Evolutionary conservation across 257 asterid species (phyloP).

Genomic region (Nicotiana benthamiana): DNA sequence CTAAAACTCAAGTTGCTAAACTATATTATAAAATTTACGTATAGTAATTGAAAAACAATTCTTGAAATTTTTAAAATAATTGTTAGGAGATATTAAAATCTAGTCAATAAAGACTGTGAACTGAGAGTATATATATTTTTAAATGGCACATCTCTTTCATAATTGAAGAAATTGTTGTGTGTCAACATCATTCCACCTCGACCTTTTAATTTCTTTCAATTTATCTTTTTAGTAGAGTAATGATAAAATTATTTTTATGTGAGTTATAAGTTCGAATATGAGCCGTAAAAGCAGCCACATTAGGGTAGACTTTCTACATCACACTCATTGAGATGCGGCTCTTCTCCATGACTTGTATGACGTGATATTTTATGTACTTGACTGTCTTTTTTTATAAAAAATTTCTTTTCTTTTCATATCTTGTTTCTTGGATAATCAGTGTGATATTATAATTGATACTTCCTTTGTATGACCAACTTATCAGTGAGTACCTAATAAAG

Average conservation of each 20-base stretch:
- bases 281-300: fast-evolving
- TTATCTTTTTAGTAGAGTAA: too few relatives aligned
- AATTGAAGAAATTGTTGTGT: neutral
- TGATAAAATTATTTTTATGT: too few relatives aligned
- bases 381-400: neutral
- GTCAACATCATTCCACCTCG: neutral
- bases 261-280: too few relatives aligned
- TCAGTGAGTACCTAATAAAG: too few relatives aligned
- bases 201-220: neutral
- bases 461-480: neutral
- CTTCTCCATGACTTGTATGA: fast-evolving
- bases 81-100: neutral
- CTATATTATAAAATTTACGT: too few relatives aligned
- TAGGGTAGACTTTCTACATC: too few relatives aligned
- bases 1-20: too few relatives aligned
- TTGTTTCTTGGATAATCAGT: neutral
- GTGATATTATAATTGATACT: neutral
- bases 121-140: neutral
- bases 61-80: neutral
- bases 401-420: neutral
- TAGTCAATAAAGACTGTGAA: neutral
- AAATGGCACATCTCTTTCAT: neutral
- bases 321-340: too few relatives aligned
- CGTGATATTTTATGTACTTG: too few relatives aligned
- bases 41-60: neutral